phyloP scores from a whole-genome alignment of 176 grass and related monocot genomes.

The Zoysia pacifica region DNA sequence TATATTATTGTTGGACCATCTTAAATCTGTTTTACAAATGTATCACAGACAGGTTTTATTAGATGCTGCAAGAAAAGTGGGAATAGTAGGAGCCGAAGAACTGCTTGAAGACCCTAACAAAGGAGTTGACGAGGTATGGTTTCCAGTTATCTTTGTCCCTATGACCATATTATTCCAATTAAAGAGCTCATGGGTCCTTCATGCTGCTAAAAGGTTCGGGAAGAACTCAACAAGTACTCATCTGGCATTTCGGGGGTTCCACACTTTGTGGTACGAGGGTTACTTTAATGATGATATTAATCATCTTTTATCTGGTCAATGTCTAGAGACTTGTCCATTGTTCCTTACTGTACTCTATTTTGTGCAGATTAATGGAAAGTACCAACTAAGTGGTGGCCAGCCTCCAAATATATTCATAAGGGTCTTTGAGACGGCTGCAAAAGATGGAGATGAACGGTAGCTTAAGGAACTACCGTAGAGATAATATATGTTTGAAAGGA shows the following conservation, averaged over 20 bases:
- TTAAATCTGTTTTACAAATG: slow-evolving; percentile 28
- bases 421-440: slow-evolving; percentile 59
- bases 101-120: slow-evolving; percentile 69
- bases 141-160: background rate
- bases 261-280: slow-evolving; percentile 75
- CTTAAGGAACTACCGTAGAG: background rate
- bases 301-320: background rate
- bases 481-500: slow-evolving; percentile 8
- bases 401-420: slow-evolving; percentile 72
- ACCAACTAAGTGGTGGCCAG: slow-evolving; percentile 82
- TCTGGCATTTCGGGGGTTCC: slow-evolving; percentile 82
- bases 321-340: background rate
- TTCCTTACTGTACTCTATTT: slow-evolving; percentile 6
- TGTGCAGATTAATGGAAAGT: slow-evolving; percentile 74
- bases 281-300: slow-evolving; percentile 13
- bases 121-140: slow-evolving; percentile 69
- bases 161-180: background rate
- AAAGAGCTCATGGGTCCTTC: slow-evolving; percentile 28
- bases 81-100: slow-evolving; percentile 84
- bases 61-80: slow-evolving; percentile 82
- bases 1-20: slow-evolving; percentile 1
- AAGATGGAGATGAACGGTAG: slow-evolving; percentile 37
- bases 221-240: slow-evolving; percentile 82
- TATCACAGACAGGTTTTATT: slow-evolving; percentile 73
- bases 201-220: slow-evolving; percentile 64